Conservation (phyloP, 108 stramenopile genomes). For the Nitzschia palea region DNA sequence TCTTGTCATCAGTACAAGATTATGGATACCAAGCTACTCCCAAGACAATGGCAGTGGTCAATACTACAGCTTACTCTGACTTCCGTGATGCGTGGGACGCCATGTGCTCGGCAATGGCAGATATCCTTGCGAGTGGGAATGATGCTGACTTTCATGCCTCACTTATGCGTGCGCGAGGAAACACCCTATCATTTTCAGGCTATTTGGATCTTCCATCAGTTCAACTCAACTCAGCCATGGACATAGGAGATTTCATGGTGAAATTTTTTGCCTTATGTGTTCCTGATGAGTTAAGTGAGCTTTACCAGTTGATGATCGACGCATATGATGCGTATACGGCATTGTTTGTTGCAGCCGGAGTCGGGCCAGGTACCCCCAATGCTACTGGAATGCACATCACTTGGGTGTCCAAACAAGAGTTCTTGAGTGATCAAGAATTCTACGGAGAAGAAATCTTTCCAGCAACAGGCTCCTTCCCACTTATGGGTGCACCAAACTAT, state of each 20-base stretch:
- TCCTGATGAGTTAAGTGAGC: not conserved
- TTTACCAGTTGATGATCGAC: not conserved
- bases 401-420: not conserved
- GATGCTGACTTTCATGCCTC: not conserved
- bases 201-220: not conserved
- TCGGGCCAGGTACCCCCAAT: slow-evolving; percentile 12
- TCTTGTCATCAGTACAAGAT: not conserved
- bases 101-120: not conserved
- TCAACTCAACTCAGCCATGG: not conserved
- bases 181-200: not conserved
- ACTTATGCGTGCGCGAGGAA: not conserved
- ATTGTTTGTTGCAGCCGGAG: slow-evolving; percentile 12
- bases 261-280: not conserved
- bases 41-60: slow-evolving; percentile 9
- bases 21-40: not conserved
- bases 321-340: not conserved
- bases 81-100: not conserved
- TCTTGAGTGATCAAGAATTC: not conserved
- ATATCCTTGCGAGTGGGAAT: not conserved
- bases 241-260: not conserved
- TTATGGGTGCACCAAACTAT: not conserved
- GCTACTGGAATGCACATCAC: slow-evolving; percentile 23
- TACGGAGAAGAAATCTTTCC: not conserved
- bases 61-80: not conserved
- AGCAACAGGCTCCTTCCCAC: not conserved